Evolutionary conservation across 208 protist genomes (phyloP).

Genomic region (Phytomonas serpens): DNA sequence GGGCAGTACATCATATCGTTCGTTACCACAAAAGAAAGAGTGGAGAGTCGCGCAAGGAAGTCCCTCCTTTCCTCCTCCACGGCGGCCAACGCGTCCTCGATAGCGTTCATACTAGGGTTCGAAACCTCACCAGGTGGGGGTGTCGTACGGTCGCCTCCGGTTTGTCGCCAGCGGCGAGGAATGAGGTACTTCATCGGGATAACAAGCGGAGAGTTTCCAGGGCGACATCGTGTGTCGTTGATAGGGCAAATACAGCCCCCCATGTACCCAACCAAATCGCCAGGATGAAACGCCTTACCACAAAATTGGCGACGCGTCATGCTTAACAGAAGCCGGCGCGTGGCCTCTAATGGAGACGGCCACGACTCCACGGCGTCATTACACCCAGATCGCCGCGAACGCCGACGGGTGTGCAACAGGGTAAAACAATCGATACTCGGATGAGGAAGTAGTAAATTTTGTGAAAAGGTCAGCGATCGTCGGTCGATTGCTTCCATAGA

Average conservation of each 20-base stretch:
- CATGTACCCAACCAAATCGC: constrained; percentile 64
- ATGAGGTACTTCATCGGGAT: constrained; percentile 66
- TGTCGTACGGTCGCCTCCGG: neutral
- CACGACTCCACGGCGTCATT: neutral
- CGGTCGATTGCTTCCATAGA: neutral
- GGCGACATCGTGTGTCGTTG: constrained; percentile 32
- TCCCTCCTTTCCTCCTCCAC: constrained; percentile 9
- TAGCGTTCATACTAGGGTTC: neutral
- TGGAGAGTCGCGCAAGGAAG: constrained; percentile 34
- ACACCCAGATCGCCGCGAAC: neutral
- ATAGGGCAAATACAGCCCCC: constrained; percentile 45
- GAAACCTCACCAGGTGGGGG: neutral
- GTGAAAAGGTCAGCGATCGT: neutral
- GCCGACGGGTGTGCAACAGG: neutral
- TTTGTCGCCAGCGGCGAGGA: constrained; percentile 22
- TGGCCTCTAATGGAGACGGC: neutral
- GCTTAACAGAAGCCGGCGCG: constrained; percentile 27
- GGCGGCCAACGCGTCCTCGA: neutral
- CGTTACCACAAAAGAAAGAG: constrained; percentile 61
- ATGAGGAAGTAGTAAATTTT: neutral
- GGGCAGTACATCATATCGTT: constrained; percentile 89
- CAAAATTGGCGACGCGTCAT: constrained; percentile 60
- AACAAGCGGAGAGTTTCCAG: constrained; percentile 47
- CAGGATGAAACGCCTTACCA: constrained; percentile 54
- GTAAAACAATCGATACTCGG: neutral